Percentiles rank a stretch among this genome's conserved stretches.
Conservation (phyloP, 2,329 filamentous ascomycete species). For the Zymoseptoria ardabiliae region DNA sequence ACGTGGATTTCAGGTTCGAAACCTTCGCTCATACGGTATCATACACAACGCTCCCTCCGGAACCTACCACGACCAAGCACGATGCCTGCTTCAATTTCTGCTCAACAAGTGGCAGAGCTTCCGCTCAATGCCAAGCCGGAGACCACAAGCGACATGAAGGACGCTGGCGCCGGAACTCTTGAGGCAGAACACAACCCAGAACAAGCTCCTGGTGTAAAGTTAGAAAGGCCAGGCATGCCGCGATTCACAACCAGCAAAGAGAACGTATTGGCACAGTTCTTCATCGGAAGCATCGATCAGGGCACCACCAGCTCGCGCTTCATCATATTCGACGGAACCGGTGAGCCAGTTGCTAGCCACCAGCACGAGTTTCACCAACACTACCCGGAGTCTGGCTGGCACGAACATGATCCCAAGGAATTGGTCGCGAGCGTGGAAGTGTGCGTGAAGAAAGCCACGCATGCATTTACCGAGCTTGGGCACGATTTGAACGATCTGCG, state of each 20-base stretch:
- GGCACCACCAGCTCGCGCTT: conserved; percentile 86
- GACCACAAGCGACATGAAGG: neutral
- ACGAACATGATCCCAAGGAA: conserved; percentile 78
- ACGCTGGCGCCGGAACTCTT: neutral
- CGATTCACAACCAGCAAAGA: conserved; percentile 30
- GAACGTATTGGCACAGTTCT: conserved; percentile 46
- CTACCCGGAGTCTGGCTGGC: conserved; percentile 81
- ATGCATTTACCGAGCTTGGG: conserved; percentile 63
- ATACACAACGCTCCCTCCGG: too few relatives aligned
- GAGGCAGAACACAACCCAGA: neutral
- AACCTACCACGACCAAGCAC: neutral
- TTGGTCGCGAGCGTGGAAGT: conserved; percentile 66
- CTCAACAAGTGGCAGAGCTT: neutral
- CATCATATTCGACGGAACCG: conserved; percentile 76
- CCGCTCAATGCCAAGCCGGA: neutral
- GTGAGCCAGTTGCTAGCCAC: conserved; percentile 71
- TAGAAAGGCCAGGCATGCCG: conserved; percentile 19
- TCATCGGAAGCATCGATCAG: conserved; percentile 83
- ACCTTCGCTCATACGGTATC: neutral
- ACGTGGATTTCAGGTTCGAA: neutral
- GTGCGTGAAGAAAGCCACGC: conserved; percentile 71
- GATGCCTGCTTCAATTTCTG: neutral
- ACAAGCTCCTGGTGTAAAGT: neutral
- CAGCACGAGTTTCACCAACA: conserved; percentile 82
- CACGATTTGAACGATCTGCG: conserved; percentile 62